Base-by-base conservation (phyloP, 2,329 filamentous ascomycete genomes). In the Penicillium sp. region DNA sequence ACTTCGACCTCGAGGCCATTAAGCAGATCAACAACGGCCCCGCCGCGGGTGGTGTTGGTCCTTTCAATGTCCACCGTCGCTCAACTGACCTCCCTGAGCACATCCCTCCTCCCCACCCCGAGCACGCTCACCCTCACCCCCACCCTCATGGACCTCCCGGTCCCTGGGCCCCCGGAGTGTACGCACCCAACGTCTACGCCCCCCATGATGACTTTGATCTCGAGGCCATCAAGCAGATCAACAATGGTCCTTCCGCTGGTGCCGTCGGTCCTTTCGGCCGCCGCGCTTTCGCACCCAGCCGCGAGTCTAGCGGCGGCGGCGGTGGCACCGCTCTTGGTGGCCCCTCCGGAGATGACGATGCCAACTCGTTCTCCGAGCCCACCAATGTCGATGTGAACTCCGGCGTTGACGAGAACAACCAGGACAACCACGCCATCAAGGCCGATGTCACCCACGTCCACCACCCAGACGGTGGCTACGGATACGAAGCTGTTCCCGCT, bases 401-500 rank as follows among this genome's bases (percentile, higher is more conserved):
- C 4, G 48, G 45, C 13, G 61, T 63, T 1, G 44, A 62, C 3
- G 61, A 66, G 31, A 22, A 56, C 5, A 48, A 61, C n/a, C 45
- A 58, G 45, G 64, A 69, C 46, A 57, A 68, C 48, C 66, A 69
- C 47, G 51, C 60, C 0, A 49, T 67, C 16, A 55, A 64, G 32
- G 14, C 55, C 13, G 56, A 62, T 1, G 53, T 47, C 18, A 66
- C 65, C 5, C 38, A 58, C 5, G 49, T 61, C 4, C 57, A 57
- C 44, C 44, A 38, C n/a, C 53, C 57, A n/a, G 42, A 42, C 7
- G 34, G 44, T 22, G 43, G 48, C 1, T 50, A 52, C 50, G 48
- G 55, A 0, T 50, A 52, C 50, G 48, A 53, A 54, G 21, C 51
- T 42, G 32, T 21, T 8, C 32, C 50, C 3, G 21, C 44, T 24